Evolutionary conservation across 2,329 filamentous ascomycete species (phyloP), one percentile per base, ranked within the genome.

Genomic region (Colletotrichum siamense): DNA sequence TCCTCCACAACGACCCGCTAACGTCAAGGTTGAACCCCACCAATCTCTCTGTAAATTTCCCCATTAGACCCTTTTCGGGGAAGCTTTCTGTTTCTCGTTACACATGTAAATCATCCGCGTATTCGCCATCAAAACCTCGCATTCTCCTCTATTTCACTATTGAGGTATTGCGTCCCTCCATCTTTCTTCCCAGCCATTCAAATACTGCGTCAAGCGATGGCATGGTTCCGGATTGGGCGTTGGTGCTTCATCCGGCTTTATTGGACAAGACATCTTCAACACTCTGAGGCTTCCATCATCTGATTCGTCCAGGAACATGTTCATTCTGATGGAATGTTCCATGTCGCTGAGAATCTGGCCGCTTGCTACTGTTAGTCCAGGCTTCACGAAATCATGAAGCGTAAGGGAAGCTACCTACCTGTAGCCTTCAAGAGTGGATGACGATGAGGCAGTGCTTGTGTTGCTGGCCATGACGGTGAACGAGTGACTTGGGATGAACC

Each of bases 1-100:
- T 70, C 68, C 55, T 34, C 68, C 68, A 70, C 68, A 62, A 49
- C 36, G 57, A 63, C 73, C 69, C 63, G 39, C 69, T 36, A 39
- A 22, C 2, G n/a, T 6, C 12, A 32, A 72, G 32, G 63, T 22
- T 5, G 22, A 3, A 16, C 36, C 71, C 71, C 71, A 69, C 71
- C 6, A 15, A 8, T 6, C 22, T 6, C 30, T 16, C 61, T 62
- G 32, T 44, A 30, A 30, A 18, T 24, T 64, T 32, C 30, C 66
- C 24, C 13, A 1, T 63, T 65, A 0, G 44, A 52, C 44, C n/a
- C 44, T 22, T 4, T 16, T n/a, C 44, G 44, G 44, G 44, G 18
- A 49, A 49, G n/a, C 44, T 49, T 49, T 49, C 44, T 22, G 10
- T 5, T 49, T 49, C 44, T 49, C 1, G 44, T 22, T 2, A 49